Evolutionary conservation across 1,284 basidiomycete genomes (phyloP), one percentile per base, ranked within the genome.

Genomic region (Heterobasidion annosum): DNA sequence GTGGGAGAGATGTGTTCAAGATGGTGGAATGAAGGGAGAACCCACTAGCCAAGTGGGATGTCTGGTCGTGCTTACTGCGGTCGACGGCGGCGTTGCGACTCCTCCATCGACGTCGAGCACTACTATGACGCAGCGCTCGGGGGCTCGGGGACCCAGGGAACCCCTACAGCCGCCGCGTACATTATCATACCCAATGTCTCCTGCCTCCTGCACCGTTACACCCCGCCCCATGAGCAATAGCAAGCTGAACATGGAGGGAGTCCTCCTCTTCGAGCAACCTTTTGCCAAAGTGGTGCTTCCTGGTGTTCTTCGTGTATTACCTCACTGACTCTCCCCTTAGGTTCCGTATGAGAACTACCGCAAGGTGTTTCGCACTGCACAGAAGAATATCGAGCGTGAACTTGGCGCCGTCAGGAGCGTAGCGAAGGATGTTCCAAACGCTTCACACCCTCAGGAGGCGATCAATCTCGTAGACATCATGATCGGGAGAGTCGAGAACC

Each of bases 261-360:
- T 88, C n/a, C 73, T 94, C 61, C 78, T 94, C 52, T 88, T 95
- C 57, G 92, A 95, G 68, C 89, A 93, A 63, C 90, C 91, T 0
- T 90, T 93, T 64, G 81, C 81, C n/a, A 75, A 83, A 61, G 88
- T 90, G 61, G 79, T 67, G 3, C 33, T 16, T 47, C 40, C 18
- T 33, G 1, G 18, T 19, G 7, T 35, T 2, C 8, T 12, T 15
- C 6, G 37, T 19, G 6, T 9, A 5, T 7, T 19, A 16, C 35
- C 12, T 42, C 1, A 12, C 16, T 35, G 13, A 42, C 18, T 18
- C 8, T 15, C 7, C 2, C 34, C 25, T 25, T 59, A 93, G 90
- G 87, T 92, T 33, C 91, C 91, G 15, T 88, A 86, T 66, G 92
- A 94, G 72, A 87, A 87, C 59, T 88, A 91, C 63, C 85, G 90